Evolutionary conservation across 371 early-diverging fungal genomes (phyloP).

Genomic region (Saksenaea vasiformis): DNA sequence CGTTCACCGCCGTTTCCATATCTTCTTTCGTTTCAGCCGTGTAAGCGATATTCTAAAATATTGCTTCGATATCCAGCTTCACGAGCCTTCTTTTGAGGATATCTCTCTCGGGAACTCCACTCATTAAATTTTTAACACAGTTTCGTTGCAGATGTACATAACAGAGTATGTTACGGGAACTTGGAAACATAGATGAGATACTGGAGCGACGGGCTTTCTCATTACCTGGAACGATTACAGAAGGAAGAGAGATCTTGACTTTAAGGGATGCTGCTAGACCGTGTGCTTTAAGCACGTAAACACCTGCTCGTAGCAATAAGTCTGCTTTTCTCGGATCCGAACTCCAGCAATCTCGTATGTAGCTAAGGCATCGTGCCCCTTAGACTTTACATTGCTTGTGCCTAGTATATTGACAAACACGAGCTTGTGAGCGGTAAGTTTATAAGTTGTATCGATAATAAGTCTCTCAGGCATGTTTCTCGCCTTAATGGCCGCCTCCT

Average conservation of each 20-base stretch:
- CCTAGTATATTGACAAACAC: background rate
- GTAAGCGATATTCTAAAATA: background rate
- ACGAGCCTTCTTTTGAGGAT: background rate
- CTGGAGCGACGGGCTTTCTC: background rate
- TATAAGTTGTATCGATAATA: too few relatives aligned
- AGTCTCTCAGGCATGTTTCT: too few relatives aligned
- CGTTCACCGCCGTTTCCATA: background rate
- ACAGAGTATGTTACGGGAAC: background rate
- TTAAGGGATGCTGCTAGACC: background rate
- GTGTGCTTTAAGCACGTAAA: background rate
- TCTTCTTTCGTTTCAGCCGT: too few relatives aligned
- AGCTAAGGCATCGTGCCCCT: background rate
- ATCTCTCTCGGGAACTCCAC: background rate
- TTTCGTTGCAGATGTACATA: background rate
- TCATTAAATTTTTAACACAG: background rate
- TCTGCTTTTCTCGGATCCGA: too few relatives aligned
- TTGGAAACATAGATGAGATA: background rate
- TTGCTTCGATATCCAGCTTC: background rate
- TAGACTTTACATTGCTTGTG: background rate
- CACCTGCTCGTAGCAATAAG: background rate
- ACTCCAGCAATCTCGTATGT: background rate
- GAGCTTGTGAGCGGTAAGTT: background rate
- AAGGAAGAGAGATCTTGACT: background rate
- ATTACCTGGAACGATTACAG: background rate
- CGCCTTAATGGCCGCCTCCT: background rate